A percentile compares a stretch with the other conserved stretches of the same genome.
Evolutionary conservation across 2,329 filamentous ascomycete species (phyloP).

Genomic region (Neofusicoccum ribis): DNA sequence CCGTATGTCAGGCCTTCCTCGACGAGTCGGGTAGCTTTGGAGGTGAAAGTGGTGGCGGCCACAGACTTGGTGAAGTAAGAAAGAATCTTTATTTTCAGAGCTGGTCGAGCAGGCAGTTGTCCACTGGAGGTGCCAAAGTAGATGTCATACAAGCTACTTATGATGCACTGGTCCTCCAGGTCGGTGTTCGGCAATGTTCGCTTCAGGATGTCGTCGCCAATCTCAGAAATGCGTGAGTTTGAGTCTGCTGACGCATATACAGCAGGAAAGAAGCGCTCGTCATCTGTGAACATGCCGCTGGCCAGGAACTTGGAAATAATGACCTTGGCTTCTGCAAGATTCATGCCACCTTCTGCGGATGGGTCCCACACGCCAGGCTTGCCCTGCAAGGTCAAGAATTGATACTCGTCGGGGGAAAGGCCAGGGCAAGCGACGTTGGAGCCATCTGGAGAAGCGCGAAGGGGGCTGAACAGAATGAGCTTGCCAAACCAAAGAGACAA

Average conservation of each 20-base stretch:
- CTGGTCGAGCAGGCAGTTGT: slow-evolving; percentile 52
- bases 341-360: slow-evolving; percentile 60
- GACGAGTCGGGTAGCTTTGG: slow-evolving; percentile 69
- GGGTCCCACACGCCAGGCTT: slow-evolving; percentile 71
- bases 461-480: slow-evolving; percentile 65
- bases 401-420: slow-evolving; percentile 64
- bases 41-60: slow-evolving; percentile 67
- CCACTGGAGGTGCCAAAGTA: slow-evolving; percentile 57
- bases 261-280: slow-evolving; percentile 80
- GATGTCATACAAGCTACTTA: slow-evolving; percentile 68
- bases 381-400: slow-evolving; percentile 66
- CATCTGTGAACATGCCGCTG: slow-evolving; percentile 81
- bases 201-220: slow-evolving; percentile 89
- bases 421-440: slow-evolving; percentile 56
- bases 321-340: slow-evolving; percentile 68
- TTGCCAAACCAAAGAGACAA: slow-evolving; percentile 75
- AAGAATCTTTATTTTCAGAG: slow-evolving; percentile 77
- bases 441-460: slow-evolving; percentile 29
- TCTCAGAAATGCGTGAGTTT: slow-evolving; percentile 76
- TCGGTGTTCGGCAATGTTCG: slow-evolving; percentile 66
- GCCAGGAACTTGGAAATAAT: slow-evolving; percentile 71
- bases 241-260: slow-evolving; percentile 80
- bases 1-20: slow-evolving; percentile 45
- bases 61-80: slow-evolving; percentile 74
- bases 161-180: slow-evolving; percentile 66